Conservation (phyloP, 441 rosid species). For the Pelargonium australe region DNA sequence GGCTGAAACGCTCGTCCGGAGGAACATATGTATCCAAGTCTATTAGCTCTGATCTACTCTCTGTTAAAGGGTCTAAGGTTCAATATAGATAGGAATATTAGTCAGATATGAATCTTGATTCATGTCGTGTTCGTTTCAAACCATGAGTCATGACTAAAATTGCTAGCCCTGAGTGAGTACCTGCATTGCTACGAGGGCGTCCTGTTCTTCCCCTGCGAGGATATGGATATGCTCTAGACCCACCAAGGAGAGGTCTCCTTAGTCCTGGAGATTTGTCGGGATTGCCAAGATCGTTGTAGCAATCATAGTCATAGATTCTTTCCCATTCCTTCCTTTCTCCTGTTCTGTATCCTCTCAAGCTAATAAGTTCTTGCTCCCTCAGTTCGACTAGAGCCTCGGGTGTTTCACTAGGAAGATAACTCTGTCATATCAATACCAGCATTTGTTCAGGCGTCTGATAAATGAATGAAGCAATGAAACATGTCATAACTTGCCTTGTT, state of each 20-base stretch:
- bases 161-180: conserved; percentile 21
- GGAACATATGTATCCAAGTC: conserved; percentile 48
- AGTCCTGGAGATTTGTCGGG: conserved; percentile 35
- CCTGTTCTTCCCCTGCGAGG: conserved; percentile 62
- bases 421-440: conserved; percentile 24
- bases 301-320: conserved; percentile 51
- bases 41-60: conserved; percentile 28
- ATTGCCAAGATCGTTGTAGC: conserved; percentile 49
- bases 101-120: not conserved
- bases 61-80: conserved; percentile 26
- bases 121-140: too few relatives aligned
- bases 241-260: conserved; percentile 47
- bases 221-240: conserved; percentile 39
- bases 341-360: conserved; percentile 48
- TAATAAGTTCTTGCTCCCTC: conserved; percentile 43
- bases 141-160: not conserved
- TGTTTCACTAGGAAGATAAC: conserved; percentile 52
- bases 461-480: not conserved
- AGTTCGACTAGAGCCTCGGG: conserved; percentile 39
- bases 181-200: conserved; percentile 29
- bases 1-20: conserved; percentile 51
- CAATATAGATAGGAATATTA: not conserved
- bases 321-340: conserved; percentile 61
- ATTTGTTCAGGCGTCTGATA: not conserved
- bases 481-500: conserved; percentile 24